Conservation (phyloP, 2,329 filamentous ascomycete genomes). For the Ceratocystis variospora region DNA sequence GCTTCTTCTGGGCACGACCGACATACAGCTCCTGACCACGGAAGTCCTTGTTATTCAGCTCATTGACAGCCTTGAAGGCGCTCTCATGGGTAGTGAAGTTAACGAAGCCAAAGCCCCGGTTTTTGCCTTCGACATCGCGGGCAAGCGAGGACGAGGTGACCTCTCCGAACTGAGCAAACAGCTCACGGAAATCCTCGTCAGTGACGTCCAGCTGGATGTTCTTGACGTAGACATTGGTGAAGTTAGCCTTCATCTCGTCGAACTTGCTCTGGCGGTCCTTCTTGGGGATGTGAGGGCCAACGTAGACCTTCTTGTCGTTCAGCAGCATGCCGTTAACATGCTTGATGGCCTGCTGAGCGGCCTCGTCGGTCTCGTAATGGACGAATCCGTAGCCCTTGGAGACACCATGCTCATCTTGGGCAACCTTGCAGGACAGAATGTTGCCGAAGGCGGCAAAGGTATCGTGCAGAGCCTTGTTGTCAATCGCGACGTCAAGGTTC, state of each 20-base stretch:
- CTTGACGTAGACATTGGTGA: constrained; percentile 99
- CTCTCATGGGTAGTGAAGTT: constrained; percentile 89
- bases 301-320: constrained; percentile 99
- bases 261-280: constrained; percentile 99
- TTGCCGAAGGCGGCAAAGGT: constrained; percentile 98
- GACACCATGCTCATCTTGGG: constrained; percentile 88
- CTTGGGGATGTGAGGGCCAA: constrained; percentile 98
- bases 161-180: constrained; percentile 85
- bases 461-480: constrained; percentile 99
- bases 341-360: constrained; percentile 93
- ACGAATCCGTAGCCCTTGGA: constrained; percentile 99
- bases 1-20: constrained; percentile 98
- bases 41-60: constrained; percentile 84
- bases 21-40: constrained; percentile 93
- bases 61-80: constrained; percentile 73
- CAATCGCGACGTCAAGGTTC: constrained; percentile 95
- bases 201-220: constrained; percentile 75
- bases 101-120: constrained; percentile 89
- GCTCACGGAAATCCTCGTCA: constrained; percentile 85
- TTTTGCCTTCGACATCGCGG: constrained; percentile 79
- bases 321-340: constrained; percentile 98
- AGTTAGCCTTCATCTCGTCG: constrained; percentile 99
- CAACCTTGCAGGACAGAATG: constrained; percentile 98
- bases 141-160: constrained; percentile 93
- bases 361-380: constrained; percentile 98